Evolutionary conservation across 495 filamentous ascomycete species (phyloP), one percentile per base, ranked within the genome.

Genomic region (Xylaria cubensis): DNA sequence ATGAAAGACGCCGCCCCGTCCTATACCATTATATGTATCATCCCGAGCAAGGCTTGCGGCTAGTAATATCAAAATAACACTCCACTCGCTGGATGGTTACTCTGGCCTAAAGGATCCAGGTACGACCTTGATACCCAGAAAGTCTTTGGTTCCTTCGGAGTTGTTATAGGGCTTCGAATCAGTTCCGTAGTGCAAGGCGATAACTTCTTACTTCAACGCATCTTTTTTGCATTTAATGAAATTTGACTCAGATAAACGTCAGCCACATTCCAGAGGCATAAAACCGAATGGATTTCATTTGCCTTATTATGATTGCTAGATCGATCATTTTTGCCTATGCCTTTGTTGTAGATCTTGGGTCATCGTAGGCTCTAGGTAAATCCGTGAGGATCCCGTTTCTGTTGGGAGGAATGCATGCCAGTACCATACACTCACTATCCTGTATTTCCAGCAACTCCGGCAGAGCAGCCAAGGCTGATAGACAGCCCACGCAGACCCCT

Each of bases 391-490:
- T 59, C 63, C 70, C 51, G 53, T 67, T 53, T 48, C 70, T 72
- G 70, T 51, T 64, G 70, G 50, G 63, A 42, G 69, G 24, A 63
- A 66, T 67, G 63, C 70, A 72, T 67, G 59, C 41, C 50, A 32
- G 19, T 46, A 64, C 17, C 42, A 63, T 61, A 24, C 36, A 67
- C 46, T 24, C 36, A 67, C 29, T 24, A 50, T 32, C 15, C 44
- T 55, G 44, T 62, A 65, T 59, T 8, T 34, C 61, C 55, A 39
- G 50, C 61, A 66, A 66, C 69, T 71, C 65, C 69, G 69, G 69
- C 59, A 58, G 69, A 71, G 46, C 62, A 71, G 62, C 69, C 69
- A 71, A 71, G 69, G 62, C 62, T 66, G 32, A 55, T 65, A 61
- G 58, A 24, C 56, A 56, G 65, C 36, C 65, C 36, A 32, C 64